A percentile compares a stretch with the other conserved stretches of the same genome.
These are phyloP conservation scores for Venturia asperata DNA, from an alignment of 2,329 filamentous ascomycete genomes.

Conservation along the genomic window DNA sequence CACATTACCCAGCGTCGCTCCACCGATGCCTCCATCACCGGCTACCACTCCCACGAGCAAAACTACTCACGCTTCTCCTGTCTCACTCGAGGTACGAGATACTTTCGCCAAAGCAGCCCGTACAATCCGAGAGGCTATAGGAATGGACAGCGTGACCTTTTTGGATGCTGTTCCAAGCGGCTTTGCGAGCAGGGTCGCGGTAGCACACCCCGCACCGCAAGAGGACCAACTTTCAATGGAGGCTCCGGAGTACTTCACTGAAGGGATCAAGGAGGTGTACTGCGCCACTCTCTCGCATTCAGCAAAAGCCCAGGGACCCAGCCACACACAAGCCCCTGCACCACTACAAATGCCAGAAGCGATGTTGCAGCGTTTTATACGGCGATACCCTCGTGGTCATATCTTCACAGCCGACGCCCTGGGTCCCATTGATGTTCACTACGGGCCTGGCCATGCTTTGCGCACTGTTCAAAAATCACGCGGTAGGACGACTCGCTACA, in stretches of 20 bases:
- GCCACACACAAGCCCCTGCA: no score
- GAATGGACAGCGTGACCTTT: constrained; percentile 14
- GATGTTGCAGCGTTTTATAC: constrained; percentile 18
- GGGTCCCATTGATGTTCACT: constrained; percentile 14
- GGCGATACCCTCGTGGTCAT: constrained; percentile 19
- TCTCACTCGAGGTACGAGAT: constrained; percentile 8
- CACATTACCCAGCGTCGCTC: no score
- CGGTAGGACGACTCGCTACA: neutral
- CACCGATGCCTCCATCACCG: neutral
- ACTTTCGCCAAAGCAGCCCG: constrained; percentile 13
- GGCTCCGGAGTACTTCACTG: neutral
- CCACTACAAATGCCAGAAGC: constrained; percentile 16
- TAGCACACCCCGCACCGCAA: neutral
- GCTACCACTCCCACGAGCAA: neutral
- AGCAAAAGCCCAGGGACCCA: neutral
- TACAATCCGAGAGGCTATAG: constrained; percentile 14
- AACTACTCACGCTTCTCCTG: neutral
- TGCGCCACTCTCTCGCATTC: neutral
- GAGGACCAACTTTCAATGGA: constrained; percentile 6
- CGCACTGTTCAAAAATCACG: neutral
- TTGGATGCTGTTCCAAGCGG: constrained; percentile 17
- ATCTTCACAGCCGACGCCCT: constrained; percentile 20
- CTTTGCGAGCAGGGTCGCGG: constrained; percentile 1
- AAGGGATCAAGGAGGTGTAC: neutral
- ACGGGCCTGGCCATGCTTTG: constrained; percentile 5